Evolutionary conservation across 208 protist species (phyloP), one percentile per base, ranked within the genome.

Genomic region (Leishmania amazonensis): DNA sequence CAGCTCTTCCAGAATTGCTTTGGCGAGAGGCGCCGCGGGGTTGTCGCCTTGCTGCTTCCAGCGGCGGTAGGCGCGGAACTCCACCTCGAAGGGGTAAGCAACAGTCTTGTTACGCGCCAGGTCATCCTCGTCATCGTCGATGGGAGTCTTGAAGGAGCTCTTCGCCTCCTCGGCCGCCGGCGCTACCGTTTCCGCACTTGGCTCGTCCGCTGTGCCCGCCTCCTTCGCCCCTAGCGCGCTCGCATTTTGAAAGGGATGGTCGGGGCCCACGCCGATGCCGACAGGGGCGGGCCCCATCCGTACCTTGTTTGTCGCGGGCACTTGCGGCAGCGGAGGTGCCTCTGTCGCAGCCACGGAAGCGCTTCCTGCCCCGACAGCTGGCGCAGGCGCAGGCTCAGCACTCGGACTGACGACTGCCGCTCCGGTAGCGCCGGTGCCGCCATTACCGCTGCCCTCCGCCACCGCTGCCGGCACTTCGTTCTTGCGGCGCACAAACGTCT

Each of bases 21-120:
- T 88, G 13, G 92, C 91, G 42, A 96, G 88, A 13, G 87, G 87
- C 7, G 87, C 86, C 17, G 89, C 92, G n/a, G 91, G 89, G 86
- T 95, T 92, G 65, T 96, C 90, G 40, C 54, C 73, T 79, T 93
- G 87, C 85, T 96, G 90, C 87, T 93, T 94, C 90, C 91, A 97
- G 35, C 94, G 94, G 3, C 88, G 89, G 75, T 93, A 96, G 65
- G 90, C 87, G 62, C 92, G 91, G 64, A 97, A 90, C 81, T 96
- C 92, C 11, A 97, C 83, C 85, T 97, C 92, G 81, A 97, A 95
- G 57, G 94, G 94, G 78, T 95, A 97, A 1, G 94, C 94, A 21
- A 91, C 94, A 28, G 91, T 94, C 78, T 97, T 97, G 80, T 93
- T 94, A n/a, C 89, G 90, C 31, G 82, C 82, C 79, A 81, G 24